Base-by-base conservation (phyloP, 306 rosid species). In the Trifolium dubium region DNA sequence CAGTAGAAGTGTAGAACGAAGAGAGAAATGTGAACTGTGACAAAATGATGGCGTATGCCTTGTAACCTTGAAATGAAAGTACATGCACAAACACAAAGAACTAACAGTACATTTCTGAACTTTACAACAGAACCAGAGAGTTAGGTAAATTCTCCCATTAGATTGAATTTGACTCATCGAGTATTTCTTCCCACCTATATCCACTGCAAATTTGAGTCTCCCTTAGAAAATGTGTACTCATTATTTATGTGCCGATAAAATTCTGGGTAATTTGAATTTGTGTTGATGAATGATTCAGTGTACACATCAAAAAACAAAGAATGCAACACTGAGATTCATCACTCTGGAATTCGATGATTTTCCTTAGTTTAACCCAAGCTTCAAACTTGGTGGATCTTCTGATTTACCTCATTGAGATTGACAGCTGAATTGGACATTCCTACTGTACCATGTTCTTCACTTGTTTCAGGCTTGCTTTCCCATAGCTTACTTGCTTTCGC, bases 401-500 rank as follows among this genome's bases (percentile, higher is more conserved):
- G 85, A 71, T 88, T 93, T 61, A 81, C 64, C 75, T 60, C 86
- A 69, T 71, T 85, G 50, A 4, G 50, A 44, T 44, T 44, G n/a
- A 34, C 77, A 10, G 79, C 85, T 7, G 85, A 56, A 51, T 83
- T 83, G 1, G 69, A 73, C 29, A n/a, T 56, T 43, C 75, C 87
- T 59, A 60, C 69, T 63, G 78, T 73, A 15, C 70, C 34, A 28
- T 62, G 83, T 67, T 73, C 86, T 67, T 79, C 80, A 37, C 72
- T 63, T 13, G 18, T 74, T 43, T 75, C 80, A 46, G 40, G 84
- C 83, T 71, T 88, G 64, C 87, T 83, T 69, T 88, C 94, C 84
- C 86, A 81, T 30, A 88, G 82, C 68, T 92, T 92, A 67, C 84
- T 68, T 14, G 74, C 82, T 82, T 90, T 92, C 64, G 80, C 95